These are phyloP conservation scores for Solanum etuberosum DNA, from an alignment of 257 asterid species.

Conservation along the genomic window DNA sequence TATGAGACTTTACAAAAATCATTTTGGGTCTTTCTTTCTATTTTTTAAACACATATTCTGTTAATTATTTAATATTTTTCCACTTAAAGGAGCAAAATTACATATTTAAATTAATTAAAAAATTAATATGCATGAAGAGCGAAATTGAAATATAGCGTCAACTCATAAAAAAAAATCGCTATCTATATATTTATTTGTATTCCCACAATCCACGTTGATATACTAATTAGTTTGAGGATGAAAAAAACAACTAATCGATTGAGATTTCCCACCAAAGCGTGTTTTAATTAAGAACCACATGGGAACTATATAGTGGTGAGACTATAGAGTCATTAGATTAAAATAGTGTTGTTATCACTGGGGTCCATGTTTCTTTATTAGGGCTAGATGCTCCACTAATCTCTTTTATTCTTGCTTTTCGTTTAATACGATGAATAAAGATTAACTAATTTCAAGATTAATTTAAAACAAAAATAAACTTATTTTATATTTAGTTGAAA, in stretches of 20 bases:
- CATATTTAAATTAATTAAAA: no score
- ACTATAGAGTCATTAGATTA: neutral
- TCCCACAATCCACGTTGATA: neutral
- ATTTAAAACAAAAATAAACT: no score
- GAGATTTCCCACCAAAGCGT: neutral
- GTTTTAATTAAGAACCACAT: neutral
- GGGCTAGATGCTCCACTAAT: neutral
- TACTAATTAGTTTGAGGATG: neutral
- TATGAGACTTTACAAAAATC: neutral
- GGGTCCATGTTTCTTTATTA: neutral
- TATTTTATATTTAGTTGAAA: no score
- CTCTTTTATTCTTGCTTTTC: neutral
- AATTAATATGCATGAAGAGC: neutral
- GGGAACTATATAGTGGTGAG: neutral
- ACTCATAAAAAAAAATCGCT: neutral
- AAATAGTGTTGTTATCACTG: neutral
- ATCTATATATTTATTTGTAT: neutral
- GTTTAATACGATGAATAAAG: no score
- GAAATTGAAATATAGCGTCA: no score
- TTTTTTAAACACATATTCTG: neutral
- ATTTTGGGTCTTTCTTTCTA: neutral
- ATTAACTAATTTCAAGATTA: no score
- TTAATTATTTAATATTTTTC: neutral
- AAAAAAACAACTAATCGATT: neutral
- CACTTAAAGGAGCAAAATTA: neutral